phyloP scores from a whole-genome alignment of 2,329 filamentous ascomycete genomes.

The Trichophyton schoenleinii region DNA sequence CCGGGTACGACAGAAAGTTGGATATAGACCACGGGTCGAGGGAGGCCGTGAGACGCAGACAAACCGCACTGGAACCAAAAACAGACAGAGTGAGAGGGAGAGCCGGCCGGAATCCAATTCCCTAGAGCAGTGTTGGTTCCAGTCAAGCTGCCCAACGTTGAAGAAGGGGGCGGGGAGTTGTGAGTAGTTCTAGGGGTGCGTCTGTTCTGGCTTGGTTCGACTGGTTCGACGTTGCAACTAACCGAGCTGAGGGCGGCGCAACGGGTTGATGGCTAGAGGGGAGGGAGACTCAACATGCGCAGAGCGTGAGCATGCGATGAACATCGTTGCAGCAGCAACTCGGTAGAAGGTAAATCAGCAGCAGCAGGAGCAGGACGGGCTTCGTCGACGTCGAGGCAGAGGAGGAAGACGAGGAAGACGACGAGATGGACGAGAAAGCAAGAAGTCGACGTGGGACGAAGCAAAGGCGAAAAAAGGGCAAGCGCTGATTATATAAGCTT shows the following conservation, averaged over 20 bases:
- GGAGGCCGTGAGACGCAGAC: neutral
- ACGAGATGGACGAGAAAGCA: neutral
- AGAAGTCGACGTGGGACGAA: neutral
- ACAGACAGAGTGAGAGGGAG: neutral
- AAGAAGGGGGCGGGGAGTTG: neutral
- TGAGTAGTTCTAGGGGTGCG: neutral
- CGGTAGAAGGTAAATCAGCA: neutral
- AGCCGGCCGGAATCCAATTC: neutral
- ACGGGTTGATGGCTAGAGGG: neutral
- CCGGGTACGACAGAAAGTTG: neutral
- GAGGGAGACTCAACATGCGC: neutral
- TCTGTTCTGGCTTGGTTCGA: neutral
- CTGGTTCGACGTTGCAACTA: neutral
- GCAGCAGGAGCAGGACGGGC: neutral
- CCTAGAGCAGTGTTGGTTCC: neutral
- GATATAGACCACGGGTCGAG: neutral
- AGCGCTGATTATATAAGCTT: neutral
- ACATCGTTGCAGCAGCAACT: slow-evolving; percentile 1
- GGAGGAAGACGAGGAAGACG: neutral
- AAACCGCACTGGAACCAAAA: neutral
- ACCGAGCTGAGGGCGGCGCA: neutral
- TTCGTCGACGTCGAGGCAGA: neutral
- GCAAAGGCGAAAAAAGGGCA: neutral
- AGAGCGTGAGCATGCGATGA: neutral
- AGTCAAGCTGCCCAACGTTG: neutral